Evolutionary conservation across 495 filamentous ascomycete species (phyloP).

Genomic region (Xylaria intraflava): DNA sequence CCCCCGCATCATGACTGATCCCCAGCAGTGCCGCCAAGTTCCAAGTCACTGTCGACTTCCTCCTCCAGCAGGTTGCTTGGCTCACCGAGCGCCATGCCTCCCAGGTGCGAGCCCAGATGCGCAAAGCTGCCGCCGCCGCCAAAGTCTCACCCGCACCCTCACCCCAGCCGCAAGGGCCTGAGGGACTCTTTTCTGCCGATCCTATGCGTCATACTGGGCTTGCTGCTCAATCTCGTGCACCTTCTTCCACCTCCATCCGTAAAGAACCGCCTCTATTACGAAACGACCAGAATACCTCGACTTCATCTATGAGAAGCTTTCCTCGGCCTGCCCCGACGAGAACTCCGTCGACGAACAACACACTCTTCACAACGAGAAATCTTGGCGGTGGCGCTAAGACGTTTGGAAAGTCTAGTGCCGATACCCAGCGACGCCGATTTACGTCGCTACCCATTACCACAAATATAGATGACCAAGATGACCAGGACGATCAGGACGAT

Average conservation of each 20-base stretch:
- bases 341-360: constrained; percentile 53
- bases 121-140: constrained; percentile 50
- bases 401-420: constrained; percentile 15
- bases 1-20: constrained; percentile 16
- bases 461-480: constrained; percentile 15
- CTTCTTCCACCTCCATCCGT: constrained; percentile 57
- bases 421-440: constrained; percentile 24
- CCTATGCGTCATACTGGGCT: constrained; percentile 53
- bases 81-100: constrained; percentile 86
- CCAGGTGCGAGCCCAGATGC: constrained; percentile 85
- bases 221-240: constrained; percentile 46
- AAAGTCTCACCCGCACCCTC: constrained; percentile 46
- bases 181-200: constrained; percentile 40
- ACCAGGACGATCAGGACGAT: too few species aligned
- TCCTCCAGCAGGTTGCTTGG: constrained; percentile 92
- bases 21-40: constrained; percentile 38
- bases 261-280: constrained; percentile 53
- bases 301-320: constrained; percentile 30
- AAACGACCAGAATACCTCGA: constrained; percentile 36
- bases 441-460: constrained; percentile 28
- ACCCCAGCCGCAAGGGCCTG: constrained; percentile 46
- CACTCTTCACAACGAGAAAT: constrained; percentile 35
- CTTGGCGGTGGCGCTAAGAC: constrained; percentile 18
- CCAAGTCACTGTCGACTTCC: constrained; percentile 72
- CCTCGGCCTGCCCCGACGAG: constrained; percentile 41